Percentiles rank a stretch among this genome's conserved stretches.
phyloP scores from a whole-genome alignment of 805 yeast species.

The Ogataea salicorniae region DNA sequence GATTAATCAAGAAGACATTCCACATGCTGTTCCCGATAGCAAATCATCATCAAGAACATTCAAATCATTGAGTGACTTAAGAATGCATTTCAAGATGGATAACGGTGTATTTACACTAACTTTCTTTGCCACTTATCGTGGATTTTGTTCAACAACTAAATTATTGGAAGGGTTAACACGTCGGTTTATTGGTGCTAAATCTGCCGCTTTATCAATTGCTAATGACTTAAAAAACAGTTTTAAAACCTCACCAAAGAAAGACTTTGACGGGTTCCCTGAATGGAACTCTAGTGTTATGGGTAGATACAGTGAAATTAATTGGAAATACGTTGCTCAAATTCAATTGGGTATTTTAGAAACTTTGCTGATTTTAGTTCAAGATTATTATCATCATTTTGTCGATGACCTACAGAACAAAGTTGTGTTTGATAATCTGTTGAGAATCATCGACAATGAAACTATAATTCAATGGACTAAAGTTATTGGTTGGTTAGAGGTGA shows the following conservation, averaged over 20 bases:
- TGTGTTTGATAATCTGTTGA: slow-evolving; percentile 58
- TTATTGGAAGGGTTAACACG: slow-evolving; percentile 48
- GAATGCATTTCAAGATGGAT: slow-evolving; percentile 47
- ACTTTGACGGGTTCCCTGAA: slow-evolving; percentile 36
- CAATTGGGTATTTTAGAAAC: slow-evolving; percentile 81
- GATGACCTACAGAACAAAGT: slow-evolving; percentile 59
- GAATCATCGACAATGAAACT: slow-evolving; percentile 63
- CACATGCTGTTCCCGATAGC: slow-evolving; percentile 20
- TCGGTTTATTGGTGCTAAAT: slow-evolving; percentile 57
- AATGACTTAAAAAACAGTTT: slow-evolving; percentile 10
- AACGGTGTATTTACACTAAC: slow-evolving; percentile 60
- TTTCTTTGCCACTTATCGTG: slow-evolving; percentile 63
- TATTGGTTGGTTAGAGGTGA: slow-evolving; percentile 20
- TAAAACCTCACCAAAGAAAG: background rate
- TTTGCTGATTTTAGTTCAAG: slow-evolving; percentile 60
- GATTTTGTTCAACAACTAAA: slow-evolving; percentile 54
- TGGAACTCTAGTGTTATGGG: slow-evolving; percentile 47
- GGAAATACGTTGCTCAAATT: slow-evolving; percentile 66
- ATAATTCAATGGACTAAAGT: slow-evolving; percentile 43
- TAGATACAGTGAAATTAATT: slow-evolving; percentile 43
- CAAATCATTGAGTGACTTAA: background rate
- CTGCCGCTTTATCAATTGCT: slow-evolving; percentile 54
- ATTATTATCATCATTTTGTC: slow-evolving; percentile 71
- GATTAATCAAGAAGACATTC: slow-evolving; percentile 40
- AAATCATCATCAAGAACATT: background rate